Evolutionary conservation across 1,284 basidiomycete species (phyloP).

Genomic region (Neonothopanus nambi): DNA sequence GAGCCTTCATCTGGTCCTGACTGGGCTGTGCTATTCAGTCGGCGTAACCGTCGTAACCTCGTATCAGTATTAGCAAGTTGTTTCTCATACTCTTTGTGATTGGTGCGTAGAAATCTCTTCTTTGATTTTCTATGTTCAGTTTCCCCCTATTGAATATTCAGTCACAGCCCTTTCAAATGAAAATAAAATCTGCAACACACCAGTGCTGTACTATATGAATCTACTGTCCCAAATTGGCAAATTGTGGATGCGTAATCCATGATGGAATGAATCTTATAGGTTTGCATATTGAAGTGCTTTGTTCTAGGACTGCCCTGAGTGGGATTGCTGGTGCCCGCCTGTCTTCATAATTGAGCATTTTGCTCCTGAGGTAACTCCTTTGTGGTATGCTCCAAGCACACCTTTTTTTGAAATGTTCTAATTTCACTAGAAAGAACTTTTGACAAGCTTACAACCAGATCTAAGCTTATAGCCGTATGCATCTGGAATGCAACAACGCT

Average conservation of each 20-base stretch:
- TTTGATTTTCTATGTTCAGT: too few relatives aligned
- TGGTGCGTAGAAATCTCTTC: too few relatives aligned
- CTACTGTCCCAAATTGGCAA: constrained; percentile 13
- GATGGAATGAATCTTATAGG: constrained; percentile 22
- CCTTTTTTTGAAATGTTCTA: not conserved
- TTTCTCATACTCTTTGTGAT: too few relatives aligned
- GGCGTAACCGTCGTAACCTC: too few relatives aligned
- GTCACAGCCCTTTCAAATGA: not conserved
- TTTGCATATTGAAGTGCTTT: constrained; percentile 26
- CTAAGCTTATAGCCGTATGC: too few relatives aligned
- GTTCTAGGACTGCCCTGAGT: not conserved
- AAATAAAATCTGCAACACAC: constrained; percentile 18
- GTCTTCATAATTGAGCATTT: not conserved
- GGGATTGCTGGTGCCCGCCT: not conserved
- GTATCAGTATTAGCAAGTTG: too few relatives aligned
- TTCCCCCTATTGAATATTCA: constrained; percentile 29
- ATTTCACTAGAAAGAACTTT: constrained; percentile 1
- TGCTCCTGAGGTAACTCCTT: not conserved
- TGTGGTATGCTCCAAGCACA: constrained; percentile 1
- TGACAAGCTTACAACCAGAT: not conserved
- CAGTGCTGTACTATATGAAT: constrained; percentile 3
- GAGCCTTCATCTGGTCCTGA: too few relatives aligned
- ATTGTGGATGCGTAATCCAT: constrained; percentile 8
- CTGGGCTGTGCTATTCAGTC: too few relatives aligned
- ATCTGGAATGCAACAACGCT: too few relatives aligned